Conservation (phyloP, 148 eudicot genomes). For the Drosera capensis region DNA sequence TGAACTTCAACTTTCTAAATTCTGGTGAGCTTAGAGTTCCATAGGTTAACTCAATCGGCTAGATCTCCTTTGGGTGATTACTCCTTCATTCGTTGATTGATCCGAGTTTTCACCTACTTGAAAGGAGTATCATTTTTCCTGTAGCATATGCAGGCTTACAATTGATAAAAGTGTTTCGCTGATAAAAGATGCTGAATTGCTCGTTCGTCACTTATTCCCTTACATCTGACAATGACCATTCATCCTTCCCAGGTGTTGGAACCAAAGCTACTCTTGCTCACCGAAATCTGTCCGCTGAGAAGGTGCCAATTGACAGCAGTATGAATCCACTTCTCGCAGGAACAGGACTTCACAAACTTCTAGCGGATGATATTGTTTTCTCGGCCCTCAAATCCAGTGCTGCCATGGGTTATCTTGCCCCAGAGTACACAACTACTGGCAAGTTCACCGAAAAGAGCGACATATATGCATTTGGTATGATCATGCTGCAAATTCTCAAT, state of each 20-base stretch:
- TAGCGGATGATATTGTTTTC: constrained; percentile 68
- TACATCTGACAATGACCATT: too few relatives aligned
- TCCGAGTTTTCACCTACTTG: too few relatives aligned
- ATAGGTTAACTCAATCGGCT: too few relatives aligned
- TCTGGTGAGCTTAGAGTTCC: too few relatives aligned
- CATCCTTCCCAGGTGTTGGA: constrained; percentile 36
- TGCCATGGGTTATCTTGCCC: constrained; percentile 96
- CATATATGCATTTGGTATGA: constrained; percentile 68
- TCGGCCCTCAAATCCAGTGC: constrained; percentile 84
- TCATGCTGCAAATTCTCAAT: constrained; percentile 61
- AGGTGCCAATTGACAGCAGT: constrained; percentile 57
- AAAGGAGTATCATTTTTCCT: too few relatives aligned
- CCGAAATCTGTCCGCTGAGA: constrained; percentile 83
- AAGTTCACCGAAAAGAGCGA: constrained; percentile 87
- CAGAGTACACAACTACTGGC: constrained; percentile 88
- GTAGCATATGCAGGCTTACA: too few relatives aligned
- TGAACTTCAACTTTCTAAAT: constrained; percentile 1
- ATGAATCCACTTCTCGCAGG: constrained; percentile 59
- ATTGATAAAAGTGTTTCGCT: too few relatives aligned
- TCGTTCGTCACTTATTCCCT: too few relatives aligned
- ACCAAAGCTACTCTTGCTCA: constrained; percentile 63
- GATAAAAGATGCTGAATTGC: too few relatives aligned
- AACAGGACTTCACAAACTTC: constrained; percentile 67
- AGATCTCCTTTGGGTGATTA: too few relatives aligned
- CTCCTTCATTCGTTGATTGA: too few relatives aligned